Evolutionary conservation across 768 basidiomycete species (phyloP).

Genomic region (Tylopilus felleus): DNA sequence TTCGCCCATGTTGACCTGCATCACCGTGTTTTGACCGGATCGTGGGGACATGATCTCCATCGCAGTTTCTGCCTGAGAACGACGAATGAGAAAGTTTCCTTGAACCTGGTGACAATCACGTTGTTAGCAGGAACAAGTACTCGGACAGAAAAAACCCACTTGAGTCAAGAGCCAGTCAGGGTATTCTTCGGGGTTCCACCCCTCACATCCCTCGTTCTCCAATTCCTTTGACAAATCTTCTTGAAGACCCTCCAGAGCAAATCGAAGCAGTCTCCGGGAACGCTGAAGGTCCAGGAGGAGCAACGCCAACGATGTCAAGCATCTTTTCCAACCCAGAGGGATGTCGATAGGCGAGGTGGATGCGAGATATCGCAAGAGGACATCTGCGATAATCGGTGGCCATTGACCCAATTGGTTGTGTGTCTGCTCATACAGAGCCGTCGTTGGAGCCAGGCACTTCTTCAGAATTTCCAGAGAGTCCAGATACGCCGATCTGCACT

Average conservation of each 20-base stretch:
- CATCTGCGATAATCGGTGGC: neutral
- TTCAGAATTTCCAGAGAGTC: too few relatives aligned
- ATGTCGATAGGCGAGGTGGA: neutral
- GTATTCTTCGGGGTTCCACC: too few relatives aligned
- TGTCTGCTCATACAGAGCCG: too few relatives aligned
- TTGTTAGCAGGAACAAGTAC: neutral
- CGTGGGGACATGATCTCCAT: constrained; percentile 43
- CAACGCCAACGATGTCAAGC: neutral
- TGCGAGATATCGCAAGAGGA: neutral
- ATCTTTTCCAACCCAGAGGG: neutral
- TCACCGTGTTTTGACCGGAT: constrained; percentile 32
- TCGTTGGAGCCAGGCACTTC: too few relatives aligned
- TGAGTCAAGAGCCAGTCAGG: neutral
- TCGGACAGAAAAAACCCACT: constrained; percentile 18
- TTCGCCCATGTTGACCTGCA: constrained; percentile 28
- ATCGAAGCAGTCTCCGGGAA: too few relatives aligned
- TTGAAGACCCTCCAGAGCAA: too few relatives aligned
- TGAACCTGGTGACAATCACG: neutral
- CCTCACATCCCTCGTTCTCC: too few relatives aligned
- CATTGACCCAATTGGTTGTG: neutral
- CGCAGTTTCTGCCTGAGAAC: constrained; percentile 14
- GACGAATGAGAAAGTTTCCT: too few relatives aligned
- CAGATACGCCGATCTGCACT: too few relatives aligned
- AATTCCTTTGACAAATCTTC: too few relatives aligned
- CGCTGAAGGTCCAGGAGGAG: neutral